Conservation (phyloP, 768 basidiomycete genomes). For the Lactarius tabidus region DNA sequence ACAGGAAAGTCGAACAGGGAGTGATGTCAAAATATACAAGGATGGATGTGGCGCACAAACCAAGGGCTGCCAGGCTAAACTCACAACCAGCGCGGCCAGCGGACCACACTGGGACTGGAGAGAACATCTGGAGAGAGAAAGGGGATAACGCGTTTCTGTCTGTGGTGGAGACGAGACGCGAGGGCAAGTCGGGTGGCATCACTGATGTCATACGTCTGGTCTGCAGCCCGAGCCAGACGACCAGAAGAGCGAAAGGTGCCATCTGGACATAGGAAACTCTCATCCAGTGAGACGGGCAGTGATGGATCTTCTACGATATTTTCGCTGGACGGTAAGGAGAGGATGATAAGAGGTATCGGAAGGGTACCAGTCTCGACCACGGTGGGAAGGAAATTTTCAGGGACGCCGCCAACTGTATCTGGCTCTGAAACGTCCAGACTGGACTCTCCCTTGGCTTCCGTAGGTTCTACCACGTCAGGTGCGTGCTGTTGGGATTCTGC, state of each 20-base stretch:
- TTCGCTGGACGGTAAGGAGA: slow-evolving; percentile 14
- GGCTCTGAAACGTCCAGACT: not conserved
- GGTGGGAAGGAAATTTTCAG: slow-evolving; percentile 1
- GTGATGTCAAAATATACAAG: not conserved
- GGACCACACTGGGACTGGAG: not conserved
- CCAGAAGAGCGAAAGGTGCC: slow-evolving; percentile 15
- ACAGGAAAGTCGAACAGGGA: not conserved
- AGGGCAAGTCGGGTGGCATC: slow-evolving; percentile 10
- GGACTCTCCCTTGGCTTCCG: not conserved
- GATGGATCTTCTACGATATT: not conserved
- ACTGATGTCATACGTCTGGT: not conserved
- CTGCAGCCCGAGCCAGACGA: not conserved
- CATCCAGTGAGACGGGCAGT: not conserved
- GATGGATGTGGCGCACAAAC: not conserved
- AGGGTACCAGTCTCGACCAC: slow-evolving; percentile 2
- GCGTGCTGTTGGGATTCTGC: not conserved
- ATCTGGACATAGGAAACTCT: slow-evolving; percentile 14
- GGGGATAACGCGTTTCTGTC: not conserved
- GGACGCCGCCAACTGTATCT: not conserved
- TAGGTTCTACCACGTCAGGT: not conserved
- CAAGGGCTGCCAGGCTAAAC: not conserved
- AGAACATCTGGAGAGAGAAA: not conserved
- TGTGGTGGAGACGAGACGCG: slow-evolving; percentile 11
- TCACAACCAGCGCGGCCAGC: slow-evolving; percentile 20
- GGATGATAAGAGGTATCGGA: slow-evolving; percentile 15